Base-by-base conservation (phyloP, 1,139 yeast species). In the Debaryomycetaceae sp. region DNA sequence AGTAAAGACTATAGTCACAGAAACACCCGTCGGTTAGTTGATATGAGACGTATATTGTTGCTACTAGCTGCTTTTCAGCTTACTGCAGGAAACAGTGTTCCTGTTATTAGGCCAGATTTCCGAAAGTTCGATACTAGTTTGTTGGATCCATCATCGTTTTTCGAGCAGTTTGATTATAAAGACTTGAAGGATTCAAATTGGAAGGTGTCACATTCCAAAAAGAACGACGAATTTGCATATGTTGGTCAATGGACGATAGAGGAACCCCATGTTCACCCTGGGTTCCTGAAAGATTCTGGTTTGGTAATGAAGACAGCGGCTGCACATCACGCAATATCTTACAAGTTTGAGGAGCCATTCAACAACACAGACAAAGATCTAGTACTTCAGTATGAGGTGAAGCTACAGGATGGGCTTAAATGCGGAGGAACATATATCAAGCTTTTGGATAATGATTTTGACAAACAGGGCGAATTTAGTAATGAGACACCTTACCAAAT, bases 391-490 rank as follows among this genome's bases (percentile, higher is more conserved):
- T 89, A 87, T 60, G 97, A 89, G 61, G 86, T 87, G 41, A 89
- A 88, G 65, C 64, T 83, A 33, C 96, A 89, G 64, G 70, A 80
- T 35, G 87, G 86, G 3, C 67, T 87, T 45, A 72, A 71, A 33
- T 89, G 98, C 64, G 95, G 95, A 37, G 97, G 97, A 38, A 89
- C 95, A 1, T 89, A 89, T 63, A 63, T 89, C 51, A 89, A 89
- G 65, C 68, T 89, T 37, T 67, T 89, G 41, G 70, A 80, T 30
- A 67, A 67, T 7, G 77, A 67, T 4, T 70, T 68, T 41, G 54
- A 47, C 13, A 16, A 45, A 13, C 57, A 58, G 29, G 45, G 42
- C 5, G 73, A 69, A 52, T 81, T 85, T 62, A 70, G 67, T 50
- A 75, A 78, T 45, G 78, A 73, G 17, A 74, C 95, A 5, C 86